phyloP scores from a whole-genome alignment of 208 protist genomes.

The Jaenimonas drosophilae region DNA sequence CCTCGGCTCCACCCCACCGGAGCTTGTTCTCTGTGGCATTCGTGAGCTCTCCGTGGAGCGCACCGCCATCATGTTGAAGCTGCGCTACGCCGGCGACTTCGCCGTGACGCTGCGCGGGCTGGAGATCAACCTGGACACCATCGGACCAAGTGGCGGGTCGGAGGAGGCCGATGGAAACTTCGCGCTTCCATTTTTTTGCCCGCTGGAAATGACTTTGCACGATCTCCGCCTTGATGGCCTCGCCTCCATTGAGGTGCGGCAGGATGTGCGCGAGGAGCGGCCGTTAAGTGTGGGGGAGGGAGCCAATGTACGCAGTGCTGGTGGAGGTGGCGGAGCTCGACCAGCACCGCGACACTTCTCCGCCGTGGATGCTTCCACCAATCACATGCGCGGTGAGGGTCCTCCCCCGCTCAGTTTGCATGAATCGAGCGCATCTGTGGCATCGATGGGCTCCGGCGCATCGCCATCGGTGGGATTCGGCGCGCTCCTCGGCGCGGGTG shows the following conservation, averaged over 20 bases:
- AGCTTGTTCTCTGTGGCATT: constrained; percentile 64
- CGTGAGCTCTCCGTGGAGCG: constrained; percentile 62
- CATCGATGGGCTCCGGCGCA: constrained; percentile 1
- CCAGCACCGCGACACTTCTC: too few relatives aligned
- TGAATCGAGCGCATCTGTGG: too few relatives aligned
- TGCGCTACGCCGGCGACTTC: constrained; percentile 77
- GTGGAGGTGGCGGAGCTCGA: too few relatives aligned
- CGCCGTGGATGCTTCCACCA: too few relatives aligned
- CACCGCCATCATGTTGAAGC: constrained; percentile 73
- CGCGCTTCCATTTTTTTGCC: constrained; percentile 79
- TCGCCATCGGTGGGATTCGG: constrained; percentile 48
- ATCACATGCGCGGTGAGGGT: too few relatives aligned
- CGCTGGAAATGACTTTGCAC: constrained; percentile 75
- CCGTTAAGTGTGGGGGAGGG: constrained; percentile 6
- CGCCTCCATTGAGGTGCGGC: constrained; percentile 69
- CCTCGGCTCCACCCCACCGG: constrained; percentile 59
- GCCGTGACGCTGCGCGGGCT: constrained; percentile 60
- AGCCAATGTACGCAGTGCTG: background rate
- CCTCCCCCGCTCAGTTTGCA: too few relatives aligned
- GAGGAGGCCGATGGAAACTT: constrained; percentile 58
- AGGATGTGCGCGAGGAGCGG: constrained; percentile 37
- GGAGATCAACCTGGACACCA: constrained; percentile 82
- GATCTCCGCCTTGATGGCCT: constrained; percentile 74
- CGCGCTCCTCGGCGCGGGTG: constrained; percentile 58
- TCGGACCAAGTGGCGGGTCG: constrained; percentile 22